Conservation (phyloP, 1,284 basidiomycete genomes). For the Inonotus hispidus region DNA sequence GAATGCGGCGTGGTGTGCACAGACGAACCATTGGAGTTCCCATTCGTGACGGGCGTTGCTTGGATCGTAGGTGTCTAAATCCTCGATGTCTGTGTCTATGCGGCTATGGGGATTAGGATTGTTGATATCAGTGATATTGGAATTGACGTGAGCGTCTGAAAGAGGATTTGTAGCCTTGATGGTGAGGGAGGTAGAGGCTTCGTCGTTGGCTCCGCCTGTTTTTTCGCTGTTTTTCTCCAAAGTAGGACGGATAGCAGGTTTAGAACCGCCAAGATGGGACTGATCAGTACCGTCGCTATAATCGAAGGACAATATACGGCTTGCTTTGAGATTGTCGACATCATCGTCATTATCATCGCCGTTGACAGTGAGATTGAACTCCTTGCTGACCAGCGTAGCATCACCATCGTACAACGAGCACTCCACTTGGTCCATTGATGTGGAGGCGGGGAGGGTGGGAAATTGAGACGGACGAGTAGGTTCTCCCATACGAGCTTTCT, state of each 20-base stretch:
- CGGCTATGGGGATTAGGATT: too few relatives aligned
- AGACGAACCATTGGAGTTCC: conserved; percentile 1
- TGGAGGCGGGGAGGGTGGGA: too few relatives aligned
- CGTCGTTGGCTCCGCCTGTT: too few relatives aligned
- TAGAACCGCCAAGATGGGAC: neutral
- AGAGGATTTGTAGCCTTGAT: too few relatives aligned
- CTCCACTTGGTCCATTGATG: neutral
- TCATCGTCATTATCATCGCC: neutral
- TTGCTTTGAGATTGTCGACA: too few relatives aligned
- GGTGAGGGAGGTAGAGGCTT: too few relatives aligned
- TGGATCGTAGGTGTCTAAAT: neutral
- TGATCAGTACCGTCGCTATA: too few relatives aligned
- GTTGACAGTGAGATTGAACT: neutral
- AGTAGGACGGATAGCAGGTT: neutral
- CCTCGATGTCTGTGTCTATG: too few relatives aligned
- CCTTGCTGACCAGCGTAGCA: neutral
- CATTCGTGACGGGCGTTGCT: neutral
- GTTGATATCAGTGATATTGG: too few relatives aligned
- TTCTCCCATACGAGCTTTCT: neutral
- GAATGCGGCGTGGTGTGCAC: neutral
- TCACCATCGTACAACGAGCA: neutral
- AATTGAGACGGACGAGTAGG: neutral
- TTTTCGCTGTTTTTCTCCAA: neutral
- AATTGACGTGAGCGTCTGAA: too few relatives aligned
- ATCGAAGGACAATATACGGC: too few relatives aligned